phyloP scores from a whole-genome alignment of 129 eudicot species.

The Pseudognaphalium luteoalbum region DNA sequence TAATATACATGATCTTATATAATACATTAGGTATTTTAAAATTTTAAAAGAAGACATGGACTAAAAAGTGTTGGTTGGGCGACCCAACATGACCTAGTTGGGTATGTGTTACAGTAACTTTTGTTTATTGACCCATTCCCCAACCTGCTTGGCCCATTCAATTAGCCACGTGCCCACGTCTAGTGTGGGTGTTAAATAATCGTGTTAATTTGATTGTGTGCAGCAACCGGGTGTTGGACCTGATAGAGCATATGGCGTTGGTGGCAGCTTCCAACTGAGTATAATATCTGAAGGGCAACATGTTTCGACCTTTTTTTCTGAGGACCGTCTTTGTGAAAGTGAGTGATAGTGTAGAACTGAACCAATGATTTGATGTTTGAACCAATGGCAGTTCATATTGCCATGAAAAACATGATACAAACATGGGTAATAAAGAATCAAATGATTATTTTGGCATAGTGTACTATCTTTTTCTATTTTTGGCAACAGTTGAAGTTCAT shows the following conservation, averaged over 20 bases:
- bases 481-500: not conserved
- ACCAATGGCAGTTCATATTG: slow-evolving; percentile 19
- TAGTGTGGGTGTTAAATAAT: not conserved
- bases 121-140: not conserved
- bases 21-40: not conserved
- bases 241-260: slow-evolving; percentile 91
- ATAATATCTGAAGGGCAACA: not conserved
- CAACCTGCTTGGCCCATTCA: not conserved
- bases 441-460: not conserved
- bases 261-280: slow-evolving; percentile 48
- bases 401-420: slow-evolving; percentile 1
- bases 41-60: not conserved
- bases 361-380: slow-evolving; percentile 26
- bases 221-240: slow-evolving; percentile 94
- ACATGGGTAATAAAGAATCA: not conserved
- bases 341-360: slow-evolving; percentile 23
- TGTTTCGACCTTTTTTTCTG: slow-evolving; percentile 6
- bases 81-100: not conserved
- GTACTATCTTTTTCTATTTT: not conserved
- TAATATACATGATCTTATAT: not conserved
- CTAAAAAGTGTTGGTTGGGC: not conserved
- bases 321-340: slow-evolving; percentile 5
- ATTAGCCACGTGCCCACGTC: not conserved
- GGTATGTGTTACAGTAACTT: not conserved
- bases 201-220: slow-evolving; percentile 24